Conservation (phyloP, 2,329 filamentous ascomycete genomes). For the Stenocarpella maydis region DNA sequence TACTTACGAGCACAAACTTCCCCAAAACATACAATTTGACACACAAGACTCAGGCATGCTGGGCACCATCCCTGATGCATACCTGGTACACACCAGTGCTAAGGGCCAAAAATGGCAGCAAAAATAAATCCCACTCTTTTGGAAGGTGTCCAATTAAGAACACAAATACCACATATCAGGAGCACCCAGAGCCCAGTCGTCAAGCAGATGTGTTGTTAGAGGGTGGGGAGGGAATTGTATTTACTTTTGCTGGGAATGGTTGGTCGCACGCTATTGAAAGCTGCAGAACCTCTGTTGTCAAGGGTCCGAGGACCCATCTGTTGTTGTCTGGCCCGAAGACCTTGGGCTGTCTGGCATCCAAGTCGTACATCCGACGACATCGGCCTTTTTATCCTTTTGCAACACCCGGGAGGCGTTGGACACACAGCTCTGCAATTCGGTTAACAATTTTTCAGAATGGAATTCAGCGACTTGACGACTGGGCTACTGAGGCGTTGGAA, state of each 20-base stretch:
- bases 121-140: too few species aligned
- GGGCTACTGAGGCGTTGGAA: not conserved
- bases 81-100: not conserved
- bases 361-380: not conserved
- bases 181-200: not conserved
- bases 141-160: too few species aligned
- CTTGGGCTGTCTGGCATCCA: not conserved
- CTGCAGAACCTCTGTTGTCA: not conserved
- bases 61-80: not conserved
- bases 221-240: not conserved
- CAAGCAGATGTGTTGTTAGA: slow-evolving; percentile 1
- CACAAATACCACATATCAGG: not conserved
- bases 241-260: not conserved
- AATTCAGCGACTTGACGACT: not conserved
- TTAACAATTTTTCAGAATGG: not conserved
- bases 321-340: not conserved
- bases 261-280: not conserved
- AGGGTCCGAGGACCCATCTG: not conserved
- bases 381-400: not conserved
- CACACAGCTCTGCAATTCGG: not conserved
- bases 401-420: not conserved
- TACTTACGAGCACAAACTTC: not conserved
- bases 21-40: not conserved
- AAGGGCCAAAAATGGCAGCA: not conserved
- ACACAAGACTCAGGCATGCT: too few species aligned